phyloP scores from a whole-genome alignment of 2,329 filamentous ascomycete genomes.

The Alternaria arbusti region DNA sequence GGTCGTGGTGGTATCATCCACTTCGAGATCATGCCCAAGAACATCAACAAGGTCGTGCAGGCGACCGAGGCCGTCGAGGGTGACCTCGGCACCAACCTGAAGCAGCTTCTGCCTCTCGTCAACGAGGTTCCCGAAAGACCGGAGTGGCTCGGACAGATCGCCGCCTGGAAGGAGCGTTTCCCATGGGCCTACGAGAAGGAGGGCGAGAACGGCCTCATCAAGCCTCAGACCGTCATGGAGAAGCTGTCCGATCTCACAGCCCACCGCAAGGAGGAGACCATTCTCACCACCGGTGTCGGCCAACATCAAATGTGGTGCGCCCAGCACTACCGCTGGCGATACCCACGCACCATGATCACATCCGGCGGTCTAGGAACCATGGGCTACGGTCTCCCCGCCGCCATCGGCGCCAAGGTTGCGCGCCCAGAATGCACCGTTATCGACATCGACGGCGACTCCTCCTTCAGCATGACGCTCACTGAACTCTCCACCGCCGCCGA shows the following conservation, averaged over 20 bases:
- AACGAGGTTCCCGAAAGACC: slow-evolving; percentile 69
- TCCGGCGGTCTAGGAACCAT: slow-evolving; percentile 95
- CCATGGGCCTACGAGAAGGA: slow-evolving; percentile 85
- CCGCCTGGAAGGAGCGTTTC: slow-evolving; percentile 89
- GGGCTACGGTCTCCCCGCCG: slow-evolving; percentile 92
- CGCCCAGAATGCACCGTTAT: slow-evolving; percentile 83
- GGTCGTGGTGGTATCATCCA: slow-evolving; percentile 93
- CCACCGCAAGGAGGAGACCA: slow-evolving; percentile 78
- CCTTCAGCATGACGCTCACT: slow-evolving; percentile 97
- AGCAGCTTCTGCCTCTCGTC: slow-evolving; percentile 74
- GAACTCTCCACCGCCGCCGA: slow-evolving; percentile 92
- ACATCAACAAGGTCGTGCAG: slow-evolving; percentile 99
- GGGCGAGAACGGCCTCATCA: slow-evolving; percentile 79
- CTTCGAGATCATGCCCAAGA: slow-evolving; percentile 99
- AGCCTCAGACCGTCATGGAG: slow-evolving; percentile 92
- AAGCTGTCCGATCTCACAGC: slow-evolving; percentile 85
- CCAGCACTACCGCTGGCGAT: slow-evolving; percentile 93
- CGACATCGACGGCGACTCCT: slow-evolving; percentile 98
- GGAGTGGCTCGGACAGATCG: slow-evolving; percentile 90
- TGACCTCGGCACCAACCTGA: slow-evolving; percentile 82
- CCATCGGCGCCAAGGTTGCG: slow-evolving; percentile 93
- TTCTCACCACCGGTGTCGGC: slow-evolving; percentile 92
- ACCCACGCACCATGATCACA: slow-evolving; percentile 93
- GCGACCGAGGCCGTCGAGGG: slow-evolving; percentile 95
- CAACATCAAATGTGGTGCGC: slow-evolving; percentile 99